Percentiles rank a stretch among this genome's conserved stretches.
These are phyloP conservation scores for Vicia faba DNA, from an alignment of 306 rosid species.

Conservation along the genomic window DNA sequence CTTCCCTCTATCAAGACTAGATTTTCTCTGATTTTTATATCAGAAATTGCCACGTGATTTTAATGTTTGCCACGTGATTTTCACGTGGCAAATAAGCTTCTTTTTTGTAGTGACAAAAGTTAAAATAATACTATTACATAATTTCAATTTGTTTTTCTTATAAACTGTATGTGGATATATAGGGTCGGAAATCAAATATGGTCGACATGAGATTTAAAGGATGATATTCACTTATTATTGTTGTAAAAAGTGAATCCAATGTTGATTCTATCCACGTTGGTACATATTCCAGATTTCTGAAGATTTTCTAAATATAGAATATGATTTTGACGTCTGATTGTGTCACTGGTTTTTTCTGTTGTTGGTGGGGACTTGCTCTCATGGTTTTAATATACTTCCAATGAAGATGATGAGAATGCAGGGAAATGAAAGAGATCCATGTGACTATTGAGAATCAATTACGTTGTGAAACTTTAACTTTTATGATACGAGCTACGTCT, in stretches of 20 bases:
- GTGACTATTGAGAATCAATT: neutral
- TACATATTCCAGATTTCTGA: neutral
- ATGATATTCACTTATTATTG: neutral
- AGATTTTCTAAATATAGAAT: neutral
- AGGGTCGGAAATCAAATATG: neutral
- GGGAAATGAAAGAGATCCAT: constrained; percentile 1
- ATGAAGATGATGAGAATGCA: neutral
- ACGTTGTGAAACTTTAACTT: neutral
- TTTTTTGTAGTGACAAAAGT: too few species aligned
- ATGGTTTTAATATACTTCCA: constrained; percentile 6
- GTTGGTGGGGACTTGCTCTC: constrained; percentile 15
- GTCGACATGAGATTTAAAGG: neutral
- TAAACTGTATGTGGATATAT: neutral
- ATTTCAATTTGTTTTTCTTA: neutral
- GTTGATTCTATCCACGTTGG: neutral
- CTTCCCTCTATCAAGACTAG: too few species aligned
- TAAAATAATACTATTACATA: neutral
- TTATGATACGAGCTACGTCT: neutral
- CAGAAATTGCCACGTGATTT: too few species aligned
- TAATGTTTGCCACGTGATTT: too few species aligned
- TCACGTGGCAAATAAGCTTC: too few species aligned
- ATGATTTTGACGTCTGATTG: neutral
- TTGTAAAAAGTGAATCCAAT: neutral
- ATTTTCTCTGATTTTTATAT: too few species aligned
- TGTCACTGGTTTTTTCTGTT: neutral